A percentile compares a stretch with the other conserved stretches of the same genome.
phyloP scores from a whole-genome alignment of 805 yeast genomes.

The Ogataea corticis region DNA sequence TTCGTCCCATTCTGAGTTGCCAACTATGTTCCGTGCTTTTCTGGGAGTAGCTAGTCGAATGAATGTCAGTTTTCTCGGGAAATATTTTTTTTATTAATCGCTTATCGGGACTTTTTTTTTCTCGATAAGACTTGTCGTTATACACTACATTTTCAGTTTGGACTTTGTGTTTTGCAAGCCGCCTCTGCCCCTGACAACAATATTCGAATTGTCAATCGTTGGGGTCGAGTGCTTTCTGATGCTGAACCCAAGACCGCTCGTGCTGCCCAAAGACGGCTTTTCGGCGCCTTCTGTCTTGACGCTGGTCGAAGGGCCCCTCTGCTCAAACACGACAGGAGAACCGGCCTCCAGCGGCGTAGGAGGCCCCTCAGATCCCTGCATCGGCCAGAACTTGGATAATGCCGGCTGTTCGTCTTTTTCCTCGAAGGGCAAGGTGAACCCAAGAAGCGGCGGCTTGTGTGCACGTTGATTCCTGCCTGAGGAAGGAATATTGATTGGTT shows the following conservation, averaged over 20 bases:
- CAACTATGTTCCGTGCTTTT: neutral
- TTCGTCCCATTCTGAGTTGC: neutral
- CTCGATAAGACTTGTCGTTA: neutral
- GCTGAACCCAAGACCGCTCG: constrained; percentile 12
- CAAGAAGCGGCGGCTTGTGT: constrained; percentile 8
- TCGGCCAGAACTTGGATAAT: constrained; percentile 2
- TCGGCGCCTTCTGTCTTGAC: neutral
- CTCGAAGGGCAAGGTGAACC: constrained; percentile 1
- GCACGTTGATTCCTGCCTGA: neutral
- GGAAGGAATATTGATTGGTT: constrained; percentile 27
- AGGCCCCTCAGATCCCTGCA: constrained; percentile 6
- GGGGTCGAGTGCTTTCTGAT: constrained; percentile 18
- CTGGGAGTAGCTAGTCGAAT: neutral
- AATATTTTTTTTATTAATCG: neutral
- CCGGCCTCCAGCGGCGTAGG: constrained; percentile 4
- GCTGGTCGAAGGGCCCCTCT: neutral
- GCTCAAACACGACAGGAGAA: neutral
- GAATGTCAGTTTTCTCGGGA: too few species aligned
- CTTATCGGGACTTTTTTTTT: constrained; percentile 1
- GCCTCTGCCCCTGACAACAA: constrained; percentile 27
- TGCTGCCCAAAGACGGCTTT: neutral
- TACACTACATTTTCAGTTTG: constrained; percentile 21
- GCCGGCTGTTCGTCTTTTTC: neutral
- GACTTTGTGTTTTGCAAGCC: constrained; percentile 26
- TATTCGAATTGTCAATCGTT: constrained; percentile 14